phyloP scores from a whole-genome alignment of 129 eudicot genomes.

The Flaveria bidentis region DNA sequence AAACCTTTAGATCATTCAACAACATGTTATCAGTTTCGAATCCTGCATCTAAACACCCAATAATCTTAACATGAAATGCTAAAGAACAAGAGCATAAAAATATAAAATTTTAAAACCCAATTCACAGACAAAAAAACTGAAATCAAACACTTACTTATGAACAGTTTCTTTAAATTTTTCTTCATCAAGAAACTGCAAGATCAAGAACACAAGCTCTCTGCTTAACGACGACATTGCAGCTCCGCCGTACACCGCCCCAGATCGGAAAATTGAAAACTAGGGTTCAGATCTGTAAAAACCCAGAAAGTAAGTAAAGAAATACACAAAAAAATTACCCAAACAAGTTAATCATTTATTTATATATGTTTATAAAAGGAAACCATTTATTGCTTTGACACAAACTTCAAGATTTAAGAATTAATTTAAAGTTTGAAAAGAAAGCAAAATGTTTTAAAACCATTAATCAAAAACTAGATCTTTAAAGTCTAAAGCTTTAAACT shows the following conservation, averaged over 20 bases:
- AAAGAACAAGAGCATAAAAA: background rate
- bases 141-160: conserved; percentile 69
- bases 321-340: conserved; percentile 26
- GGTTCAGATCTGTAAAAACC: conserved; percentile 66
- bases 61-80: background rate
- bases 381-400: conserved; percentile 46
- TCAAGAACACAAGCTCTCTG: conserved; percentile 90
- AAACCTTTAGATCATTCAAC: background rate
- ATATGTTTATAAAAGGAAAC: conserved; percentile 30
- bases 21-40: conserved; percentile 17
- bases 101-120: conserved; percentile 9
- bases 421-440: background rate
- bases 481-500: background rate
- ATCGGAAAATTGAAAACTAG: conserved; percentile 37
- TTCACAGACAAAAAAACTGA: background rate
- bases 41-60: conserved; percentile 22
- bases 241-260: conserved; percentile 34
- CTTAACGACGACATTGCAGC: conserved; percentile 82
- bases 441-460: conserved; percentile 18
- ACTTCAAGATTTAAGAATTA: conserved; percentile 39
- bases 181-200: conserved; percentile 92
- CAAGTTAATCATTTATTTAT: conserved; percentile 40
- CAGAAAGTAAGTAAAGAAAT: conserved; percentile 40
- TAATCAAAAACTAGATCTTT: conserved; percentile 21
- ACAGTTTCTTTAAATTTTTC: conserved; percentile 91